These are phyloP conservation scores for Lactarius psammicola DNA, from an alignment of 768 basidiomycete species.

Conservation along the genomic window DNA sequence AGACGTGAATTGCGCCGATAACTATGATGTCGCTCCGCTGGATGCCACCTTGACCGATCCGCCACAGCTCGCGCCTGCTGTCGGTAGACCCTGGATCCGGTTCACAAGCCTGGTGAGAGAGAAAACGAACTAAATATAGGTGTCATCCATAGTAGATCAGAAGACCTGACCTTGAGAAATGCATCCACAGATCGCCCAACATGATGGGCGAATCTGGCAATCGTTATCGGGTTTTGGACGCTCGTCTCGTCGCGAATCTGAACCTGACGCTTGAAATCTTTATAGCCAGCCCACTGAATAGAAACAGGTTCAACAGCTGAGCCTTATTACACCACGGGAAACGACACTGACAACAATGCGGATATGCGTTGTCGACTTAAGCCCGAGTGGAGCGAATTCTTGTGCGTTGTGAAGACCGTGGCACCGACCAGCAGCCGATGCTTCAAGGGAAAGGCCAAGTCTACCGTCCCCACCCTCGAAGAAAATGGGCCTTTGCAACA, in stretches of 20 bases:
- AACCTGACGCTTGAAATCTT: slow-evolving; percentile 13
- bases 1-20: slow-evolving; percentile 18
- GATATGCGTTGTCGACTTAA: slow-evolving; percentile 4
- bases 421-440: not conserved
- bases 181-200: slow-evolving; percentile 13
- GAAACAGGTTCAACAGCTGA: not conserved
- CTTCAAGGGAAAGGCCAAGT: slow-evolving; percentile 17
- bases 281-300: slow-evolving; percentile 19
- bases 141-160: no score
- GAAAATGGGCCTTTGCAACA: slow-evolving; percentile 17
- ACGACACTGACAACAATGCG: slow-evolving; percentile 16
- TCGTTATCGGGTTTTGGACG: not conserved
- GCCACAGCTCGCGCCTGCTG: not conserved
- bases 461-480: slow-evolving; percentile 1
- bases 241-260: slow-evolving; percentile 17
- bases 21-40: not conserved
- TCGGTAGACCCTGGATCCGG: not conserved
- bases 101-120: not conserved
- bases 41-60: not conserved
- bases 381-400: not conserved
- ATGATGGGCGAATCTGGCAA: slow-evolving; percentile 9
- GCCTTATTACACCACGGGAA: not conserved
- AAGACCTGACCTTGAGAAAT: slow-evolving; percentile 6
- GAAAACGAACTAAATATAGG: not conserved
- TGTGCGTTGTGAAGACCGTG: not conserved